Evolutionary conservation across 2,329 filamentous ascomycete species (phyloP).

Genomic region (Fusarium sp.): DNA sequence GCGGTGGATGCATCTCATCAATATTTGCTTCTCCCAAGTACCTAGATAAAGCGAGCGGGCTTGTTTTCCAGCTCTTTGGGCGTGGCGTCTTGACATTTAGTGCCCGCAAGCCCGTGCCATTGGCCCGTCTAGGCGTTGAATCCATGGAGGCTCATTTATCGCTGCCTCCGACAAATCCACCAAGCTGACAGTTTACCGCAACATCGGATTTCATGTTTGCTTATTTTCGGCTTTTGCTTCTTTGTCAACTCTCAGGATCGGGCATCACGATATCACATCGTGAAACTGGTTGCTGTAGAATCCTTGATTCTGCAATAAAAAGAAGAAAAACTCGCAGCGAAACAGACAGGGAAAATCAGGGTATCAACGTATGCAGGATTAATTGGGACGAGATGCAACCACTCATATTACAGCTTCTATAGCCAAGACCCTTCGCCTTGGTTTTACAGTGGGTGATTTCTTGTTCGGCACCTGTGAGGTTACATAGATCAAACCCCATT

Average conservation of each 20-base stretch:
- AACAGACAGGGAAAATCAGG: conserved; percentile 4
- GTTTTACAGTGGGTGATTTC: conserved; percentile 6
- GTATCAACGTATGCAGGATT: conserved; percentile 8
- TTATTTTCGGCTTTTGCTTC: conserved; percentile 21
- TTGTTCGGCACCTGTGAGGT: conserved; percentile 14
- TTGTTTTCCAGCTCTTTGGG: conserved; percentile 29
- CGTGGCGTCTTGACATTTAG: conserved; percentile 26
- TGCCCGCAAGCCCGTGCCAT: conserved; percentile 11
- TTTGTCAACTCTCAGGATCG: conserved; percentile 37
- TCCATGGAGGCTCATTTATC: conserved; percentile 5
- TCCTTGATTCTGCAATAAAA: neutral
- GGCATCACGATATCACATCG: conserved; percentile 20
- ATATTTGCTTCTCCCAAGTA: neutral
- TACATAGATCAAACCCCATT: conserved; percentile 11
- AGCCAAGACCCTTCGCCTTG: conserved; percentile 17
- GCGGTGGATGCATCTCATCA: neutral
- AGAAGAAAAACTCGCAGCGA: conserved; percentile 23
- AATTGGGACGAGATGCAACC: conserved; percentile 6
- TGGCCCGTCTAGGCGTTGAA: conserved; percentile 11
- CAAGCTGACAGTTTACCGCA: conserved; percentile 15
- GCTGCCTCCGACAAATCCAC: conserved; percentile 24
- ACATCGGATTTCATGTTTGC: conserved; percentile 11
- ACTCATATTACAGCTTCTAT: conserved; percentile 18
- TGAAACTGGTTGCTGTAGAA: conserved; percentile 8
- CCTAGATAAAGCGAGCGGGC: too few relatives aligned